Evolutionary conservation across 225 moss, liverwort and hornwort genomes (phyloP).

Genomic region (Marchantia polymorpha): DNA sequence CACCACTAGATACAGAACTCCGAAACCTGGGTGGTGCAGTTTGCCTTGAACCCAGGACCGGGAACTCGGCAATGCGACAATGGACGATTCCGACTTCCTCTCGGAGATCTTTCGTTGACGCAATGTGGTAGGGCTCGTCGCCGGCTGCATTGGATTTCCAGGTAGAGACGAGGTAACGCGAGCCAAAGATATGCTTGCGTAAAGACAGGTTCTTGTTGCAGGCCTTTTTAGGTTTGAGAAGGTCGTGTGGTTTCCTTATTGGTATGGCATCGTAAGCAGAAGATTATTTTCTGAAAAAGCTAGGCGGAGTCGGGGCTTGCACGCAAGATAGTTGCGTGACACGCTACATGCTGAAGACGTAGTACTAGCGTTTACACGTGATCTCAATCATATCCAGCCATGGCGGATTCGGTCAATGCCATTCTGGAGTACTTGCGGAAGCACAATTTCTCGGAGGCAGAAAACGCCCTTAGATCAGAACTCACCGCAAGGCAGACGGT

Average conservation of each 20-base stretch:
- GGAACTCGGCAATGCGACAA: neutral
- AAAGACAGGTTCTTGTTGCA: neutral
- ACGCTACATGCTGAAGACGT: constrained; percentile 12
- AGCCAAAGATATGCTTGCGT: constrained; percentile 4
- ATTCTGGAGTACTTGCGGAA: constrained; percentile 76
- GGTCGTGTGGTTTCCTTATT: constrained; percentile 2
- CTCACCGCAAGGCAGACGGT: constrained; percentile 56
- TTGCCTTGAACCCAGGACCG: neutral
- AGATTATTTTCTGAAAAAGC: neutral
- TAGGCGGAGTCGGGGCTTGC: constrained; percentile 5
- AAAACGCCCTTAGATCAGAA: constrained; percentile 73
- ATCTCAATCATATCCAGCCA: constrained; percentile 27
- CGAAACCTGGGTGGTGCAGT: neutral
- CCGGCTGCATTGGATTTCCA: neutral
- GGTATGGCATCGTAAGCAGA: constrained; percentile 1
- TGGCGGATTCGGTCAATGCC: constrained; percentile 73
- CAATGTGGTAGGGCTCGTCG: neutral
- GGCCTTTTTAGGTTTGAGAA: constrained; percentile 6
- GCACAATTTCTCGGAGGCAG: constrained; percentile 75
- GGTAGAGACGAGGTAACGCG: neutral
- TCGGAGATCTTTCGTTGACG: neutral
- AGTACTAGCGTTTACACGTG: neutral
- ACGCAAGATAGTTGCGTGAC: constrained; percentile 15
- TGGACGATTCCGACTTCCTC: neutral
- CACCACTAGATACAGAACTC: neutral